These are phyloP conservation scores for Leccinum fallax DNA, from an alignment of 1,284 basidiomycete species.

Conservation along the genomic window DNA sequence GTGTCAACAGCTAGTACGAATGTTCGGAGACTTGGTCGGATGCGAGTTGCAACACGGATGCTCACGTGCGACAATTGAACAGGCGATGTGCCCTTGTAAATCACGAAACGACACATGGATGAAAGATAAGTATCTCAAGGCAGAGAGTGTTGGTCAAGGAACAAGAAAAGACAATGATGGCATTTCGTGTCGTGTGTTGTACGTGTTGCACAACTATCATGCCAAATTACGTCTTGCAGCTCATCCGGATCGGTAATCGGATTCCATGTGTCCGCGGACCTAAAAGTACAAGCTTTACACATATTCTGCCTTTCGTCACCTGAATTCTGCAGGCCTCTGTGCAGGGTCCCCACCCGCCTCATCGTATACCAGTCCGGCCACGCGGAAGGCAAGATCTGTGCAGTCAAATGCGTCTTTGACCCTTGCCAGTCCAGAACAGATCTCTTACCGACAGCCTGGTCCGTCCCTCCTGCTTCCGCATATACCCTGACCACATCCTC, in stretches of 20 bases:
- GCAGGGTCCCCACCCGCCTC: slow-evolving; percentile 71
- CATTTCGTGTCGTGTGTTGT: not conserved
- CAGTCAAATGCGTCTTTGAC: slow-evolving; percentile 9
- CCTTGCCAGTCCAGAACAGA: not conserved
- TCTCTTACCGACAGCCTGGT: slow-evolving; percentile 80
- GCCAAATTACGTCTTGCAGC: slow-evolving; percentile 21
- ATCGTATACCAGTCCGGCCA: slow-evolving; percentile 83
- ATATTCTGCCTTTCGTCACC: slow-evolving; percentile 36
- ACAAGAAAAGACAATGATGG: not conserved
- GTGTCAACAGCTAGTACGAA: slow-evolving; percentile 70
- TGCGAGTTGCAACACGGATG: slow-evolving; percentile 4
- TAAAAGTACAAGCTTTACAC: slow-evolving; percentile 3
- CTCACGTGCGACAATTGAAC: slow-evolving; percentile 84
- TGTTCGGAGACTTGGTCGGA: slow-evolving; percentile 11
- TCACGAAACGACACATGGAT: slow-evolving; percentile 83
- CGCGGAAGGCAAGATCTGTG: slow-evolving; percentile 79
- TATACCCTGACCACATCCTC: slow-evolving; percentile 99
- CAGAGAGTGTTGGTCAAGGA: not conserved
- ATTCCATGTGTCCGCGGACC: not conserved
- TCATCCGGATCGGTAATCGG: slow-evolving; percentile 9
- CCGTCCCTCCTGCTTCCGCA: slow-evolving; percentile 81
- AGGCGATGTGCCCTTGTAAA: slow-evolving; percentile 89
- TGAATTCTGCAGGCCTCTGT: slow-evolving; percentile 70
- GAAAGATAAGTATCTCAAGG: not conserved
- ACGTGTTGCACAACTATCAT: slow-evolving; percentile 14